phyloP scores from a whole-genome alignment of 1,139 yeast genomes.

The Chernovozyma aurita region DNA sequence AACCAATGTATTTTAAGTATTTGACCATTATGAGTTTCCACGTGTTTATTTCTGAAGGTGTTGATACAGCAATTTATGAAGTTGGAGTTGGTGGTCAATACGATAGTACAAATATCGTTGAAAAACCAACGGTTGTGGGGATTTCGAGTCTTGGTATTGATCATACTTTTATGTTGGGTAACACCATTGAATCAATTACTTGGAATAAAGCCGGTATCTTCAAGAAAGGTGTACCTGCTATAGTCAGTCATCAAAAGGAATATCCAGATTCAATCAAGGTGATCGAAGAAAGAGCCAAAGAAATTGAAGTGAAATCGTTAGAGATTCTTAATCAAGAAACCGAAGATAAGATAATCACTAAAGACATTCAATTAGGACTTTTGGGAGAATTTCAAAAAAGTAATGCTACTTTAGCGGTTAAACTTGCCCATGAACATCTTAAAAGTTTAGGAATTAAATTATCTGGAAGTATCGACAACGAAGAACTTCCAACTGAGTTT shows the following conservation, averaged over 20 bases:
- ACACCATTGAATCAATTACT: conserved; percentile 84
- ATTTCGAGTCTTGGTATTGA: conserved; percentile 87
- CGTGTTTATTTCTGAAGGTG: conserved; percentile 80
- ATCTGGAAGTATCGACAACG: conserved; percentile 18
- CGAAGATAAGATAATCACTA: conserved; percentile 13
- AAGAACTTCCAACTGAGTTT: conserved; percentile 54
- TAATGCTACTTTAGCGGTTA: conserved; percentile 86
- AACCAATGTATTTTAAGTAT: conserved; percentile 92
- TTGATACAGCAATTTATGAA: conserved; percentile 90
- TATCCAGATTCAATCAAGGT: conserved; percentile 49
- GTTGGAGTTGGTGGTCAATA: conserved; percentile 98
- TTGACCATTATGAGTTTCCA: conserved; percentile 88
- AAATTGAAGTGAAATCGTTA: conserved; percentile 48
- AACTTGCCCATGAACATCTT: conserved; percentile 66
- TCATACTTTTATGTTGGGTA: conserved; percentile 85
- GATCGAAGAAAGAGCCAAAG: conserved; percentile 60
- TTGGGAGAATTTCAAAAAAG: conserved; percentile 80
- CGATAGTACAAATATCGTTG: conserved; percentile 89
- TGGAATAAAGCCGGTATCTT: conserved; percentile 97
- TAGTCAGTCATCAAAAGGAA: conserved; percentile 55
- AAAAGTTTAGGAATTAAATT: conserved; percentile 35
- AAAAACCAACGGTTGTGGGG: conserved; percentile 79
- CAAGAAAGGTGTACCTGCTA: conserved; percentile 64
- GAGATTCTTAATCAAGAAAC: conserved; percentile 41
- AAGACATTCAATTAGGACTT: conserved; percentile 59